phyloP scores from a whole-genome alignment of 495 filamentous ascomycete species.

The Glarea lozoyensis region DNA sequence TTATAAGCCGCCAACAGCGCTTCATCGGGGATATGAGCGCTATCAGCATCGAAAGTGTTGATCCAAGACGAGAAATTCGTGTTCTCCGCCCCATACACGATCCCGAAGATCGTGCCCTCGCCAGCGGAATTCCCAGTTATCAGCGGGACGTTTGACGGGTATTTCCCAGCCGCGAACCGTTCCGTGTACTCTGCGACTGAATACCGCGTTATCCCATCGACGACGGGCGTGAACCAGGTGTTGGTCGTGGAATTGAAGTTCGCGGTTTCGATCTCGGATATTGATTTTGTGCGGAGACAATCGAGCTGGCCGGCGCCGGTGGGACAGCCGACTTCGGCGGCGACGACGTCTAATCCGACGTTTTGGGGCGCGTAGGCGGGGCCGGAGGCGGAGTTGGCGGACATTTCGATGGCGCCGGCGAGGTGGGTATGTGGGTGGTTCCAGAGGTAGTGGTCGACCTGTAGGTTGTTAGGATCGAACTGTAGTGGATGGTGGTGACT shows the following conservation, averaged over 20 bases:
- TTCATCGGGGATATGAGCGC: not conserved
- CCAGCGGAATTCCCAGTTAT: not conserved
- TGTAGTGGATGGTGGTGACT: not conserved
- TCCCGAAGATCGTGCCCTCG: not conserved
- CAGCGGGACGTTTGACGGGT: not conserved
- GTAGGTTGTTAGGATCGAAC: too few relatives aligned
- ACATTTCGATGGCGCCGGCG: not conserved
- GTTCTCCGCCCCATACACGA: not conserved
- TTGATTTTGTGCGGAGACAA: not conserved
- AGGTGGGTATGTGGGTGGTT: not conserved
- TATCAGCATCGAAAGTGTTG: not conserved
- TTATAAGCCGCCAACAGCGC: not conserved
- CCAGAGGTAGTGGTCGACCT: not conserved
- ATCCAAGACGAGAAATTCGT: conserved; percentile 2
- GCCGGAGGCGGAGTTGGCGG: not conserved
- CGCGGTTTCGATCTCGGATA: not conserved
- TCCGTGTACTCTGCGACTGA: not conserved
- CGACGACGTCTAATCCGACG: not conserved
- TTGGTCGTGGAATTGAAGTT: not conserved
- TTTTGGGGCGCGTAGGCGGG: not conserved
- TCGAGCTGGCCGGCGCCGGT: not conserved
- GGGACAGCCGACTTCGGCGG: not conserved
- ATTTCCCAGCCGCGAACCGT: not conserved
- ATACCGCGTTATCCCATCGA: not conserved
- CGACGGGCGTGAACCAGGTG: not conserved